A percentile compares a stretch with the other conserved stretches of the same genome.
phyloP scores from a whole-genome alignment of 2,329 filamentous ascomycete genomes.

The Xylariaceae sp. region DNA sequence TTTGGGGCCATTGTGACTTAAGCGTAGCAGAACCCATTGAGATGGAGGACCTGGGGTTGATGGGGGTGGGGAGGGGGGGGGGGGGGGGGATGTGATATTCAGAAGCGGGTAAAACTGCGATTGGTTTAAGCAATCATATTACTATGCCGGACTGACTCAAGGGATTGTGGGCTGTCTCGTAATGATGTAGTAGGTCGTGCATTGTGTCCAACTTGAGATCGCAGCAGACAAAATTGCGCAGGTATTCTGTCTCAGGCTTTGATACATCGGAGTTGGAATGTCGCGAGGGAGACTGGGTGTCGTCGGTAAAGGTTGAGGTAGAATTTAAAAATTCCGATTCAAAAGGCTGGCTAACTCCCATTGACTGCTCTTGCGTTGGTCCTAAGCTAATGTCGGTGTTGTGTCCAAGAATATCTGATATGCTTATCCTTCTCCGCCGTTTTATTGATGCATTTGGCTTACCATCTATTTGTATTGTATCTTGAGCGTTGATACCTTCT shows the following conservation, averaged over 20 bases:
- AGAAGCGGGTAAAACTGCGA: constrained; percentile 24
- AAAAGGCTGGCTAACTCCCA: too few species aligned
- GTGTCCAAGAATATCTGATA: too few species aligned
- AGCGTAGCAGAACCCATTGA: constrained; percentile 25
- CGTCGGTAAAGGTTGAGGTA: constrained; percentile 79
- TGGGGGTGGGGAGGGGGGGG: too few species aligned
- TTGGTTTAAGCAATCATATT: constrained; percentile 49
- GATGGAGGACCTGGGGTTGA: constrained; percentile 27
- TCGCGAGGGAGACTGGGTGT: constrained; percentile 85
- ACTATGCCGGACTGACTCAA: too few species aligned
- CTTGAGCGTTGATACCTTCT: too few species aligned
- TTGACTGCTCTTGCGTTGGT: too few species aligned
- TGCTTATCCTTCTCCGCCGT: too few species aligned
- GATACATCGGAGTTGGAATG: constrained; percentile 96
- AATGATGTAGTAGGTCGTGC: constrained; percentile 93
- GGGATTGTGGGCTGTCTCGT: constrained; percentile 95
- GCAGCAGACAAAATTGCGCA: constrained; percentile 96
- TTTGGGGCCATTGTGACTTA: constrained; percentile 28
- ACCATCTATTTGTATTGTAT: too few species aligned
- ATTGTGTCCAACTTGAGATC: constrained; percentile 83
- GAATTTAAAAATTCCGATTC: too few species aligned
- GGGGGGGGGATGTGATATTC: constrained; percentile 29
- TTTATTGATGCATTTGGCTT: too few species aligned
- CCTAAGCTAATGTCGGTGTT: too few species aligned
- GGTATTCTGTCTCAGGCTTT: constrained; percentile 94